Base-by-base conservation (phyloP, 1,139 yeast genomes). In the Suhomyces coccinellae region DNA sequence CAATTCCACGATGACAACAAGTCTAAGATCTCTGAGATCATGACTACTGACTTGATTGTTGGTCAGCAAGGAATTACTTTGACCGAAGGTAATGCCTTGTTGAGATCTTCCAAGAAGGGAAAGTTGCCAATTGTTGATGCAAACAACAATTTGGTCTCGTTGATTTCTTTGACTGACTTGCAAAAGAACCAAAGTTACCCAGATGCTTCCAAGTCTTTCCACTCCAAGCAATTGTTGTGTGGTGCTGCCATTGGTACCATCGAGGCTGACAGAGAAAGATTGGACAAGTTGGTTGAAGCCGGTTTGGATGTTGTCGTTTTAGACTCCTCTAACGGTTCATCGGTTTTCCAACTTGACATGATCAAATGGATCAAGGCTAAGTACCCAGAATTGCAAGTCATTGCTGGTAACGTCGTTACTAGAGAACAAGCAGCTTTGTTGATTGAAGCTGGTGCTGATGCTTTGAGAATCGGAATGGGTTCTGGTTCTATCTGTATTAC, bases 161-260 rank as follows among this genome's bases (percentile, higher is more conserved):
- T 93, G 74, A 79, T 93, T 56, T 90, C 98, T 35, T 86, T 96
- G 76, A 90, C 97, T 49, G 99, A 93, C 73, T 83, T 93, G 75
- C 95, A 89, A 79, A 93, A 93, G 80, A 93, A 95, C 75, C 87
- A 87, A 75, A 80, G 82, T 66, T 93, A 80, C 76, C 99, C 99
- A 59, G 77, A 84, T 56, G 98, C 99, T 50, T 90, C 98, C 54
- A 93, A 93, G 77, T 87, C 96, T 36, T 85, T 83, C 63, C 79
- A 85, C 59, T 88, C 98, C 48, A 93, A 93, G 79, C 99, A 93
- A 75, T 81, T 93, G 67, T 80, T 95, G 63, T 89, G 97, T 80
- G 99, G 99, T 79, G 99, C 99, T 58, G 95, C 99, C 52, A 83
- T 93, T 65, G 99, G 99, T 71, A 93, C 99, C 53, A 78, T 95